Evolutionary conservation across 1,139 yeast species (phyloP).

Genomic region (Lodderomyces jiufengensis): DNA sequence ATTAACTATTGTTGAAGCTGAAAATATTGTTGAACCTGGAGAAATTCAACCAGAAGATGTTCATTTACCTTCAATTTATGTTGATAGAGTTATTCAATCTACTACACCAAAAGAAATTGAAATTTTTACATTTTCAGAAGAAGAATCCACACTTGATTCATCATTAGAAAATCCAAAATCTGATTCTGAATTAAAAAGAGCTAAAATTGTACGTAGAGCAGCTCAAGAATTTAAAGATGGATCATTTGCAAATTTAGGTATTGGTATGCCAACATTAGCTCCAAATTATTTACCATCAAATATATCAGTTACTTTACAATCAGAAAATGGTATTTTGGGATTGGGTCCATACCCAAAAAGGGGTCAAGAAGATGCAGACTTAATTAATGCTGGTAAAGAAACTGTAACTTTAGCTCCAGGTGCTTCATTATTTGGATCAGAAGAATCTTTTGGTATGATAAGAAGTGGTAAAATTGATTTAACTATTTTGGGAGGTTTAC

Average conservation of each 20-base stretch:
- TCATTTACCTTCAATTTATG: slow-evolving; percentile 47
- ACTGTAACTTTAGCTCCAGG: slow-evolving; percentile 45
- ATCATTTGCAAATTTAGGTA: slow-evolving; percentile 43
- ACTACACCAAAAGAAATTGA: slow-evolving; percentile 43
- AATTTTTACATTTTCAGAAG: slow-evolving; percentile 21
- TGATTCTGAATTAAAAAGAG: slow-evolving; percentile 23
- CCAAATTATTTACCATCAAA: slow-evolving; percentile 39
- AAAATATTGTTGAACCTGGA: slow-evolving; percentile 47
- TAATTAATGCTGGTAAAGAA: slow-evolving; percentile 52
- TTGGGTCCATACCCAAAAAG: slow-evolving; percentile 45
- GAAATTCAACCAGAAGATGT: slow-evolving; percentile 43
- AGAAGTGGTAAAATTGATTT: slow-evolving; percentile 45
- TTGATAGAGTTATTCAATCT: slow-evolving; percentile 35
- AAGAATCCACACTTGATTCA: slow-evolving; percentile 2
- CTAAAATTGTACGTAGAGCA: slow-evolving; percentile 40
- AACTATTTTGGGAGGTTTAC: slow-evolving; percentile 48
- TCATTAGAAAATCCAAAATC: slow-evolving; percentile 13
- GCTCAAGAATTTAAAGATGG: slow-evolving; percentile 45
- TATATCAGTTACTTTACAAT: slow-evolving; percentile 39
- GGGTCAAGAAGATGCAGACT: slow-evolving; percentile 45
- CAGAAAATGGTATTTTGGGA: slow-evolving; percentile 50
- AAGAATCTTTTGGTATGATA: slow-evolving; percentile 49
- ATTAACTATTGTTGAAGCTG: slow-evolving; percentile 49
- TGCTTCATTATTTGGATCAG: slow-evolving; percentile 48
- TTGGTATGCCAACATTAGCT: slow-evolving; percentile 49